phyloP scores from a whole-genome alignment of 1,284 basidiomycete species.

The Boletus semigastroideus region DNA sequence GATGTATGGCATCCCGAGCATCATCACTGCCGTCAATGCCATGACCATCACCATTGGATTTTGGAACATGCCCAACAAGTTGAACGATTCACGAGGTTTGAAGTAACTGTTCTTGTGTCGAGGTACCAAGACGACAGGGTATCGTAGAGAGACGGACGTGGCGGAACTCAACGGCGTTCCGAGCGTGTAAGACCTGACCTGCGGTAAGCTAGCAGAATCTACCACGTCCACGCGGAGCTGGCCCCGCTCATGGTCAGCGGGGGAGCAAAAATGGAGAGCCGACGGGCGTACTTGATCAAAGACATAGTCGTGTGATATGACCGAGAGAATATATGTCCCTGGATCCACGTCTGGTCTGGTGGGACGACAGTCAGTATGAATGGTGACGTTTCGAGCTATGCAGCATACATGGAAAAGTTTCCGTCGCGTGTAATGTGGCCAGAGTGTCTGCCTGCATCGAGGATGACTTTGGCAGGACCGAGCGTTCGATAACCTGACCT shows the following conservation, averaged over 20 bases:
- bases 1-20: conserved; percentile 78
- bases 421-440: conserved; percentile 58
- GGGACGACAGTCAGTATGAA: conserved; percentile 13
- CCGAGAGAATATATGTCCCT: conserved; percentile 68
- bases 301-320: conserved; percentile 58
- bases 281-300: conserved; percentile 62
- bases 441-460: conserved; percentile 56
- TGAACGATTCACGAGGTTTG: conserved; percentile 69
- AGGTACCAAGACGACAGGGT: conserved; percentile 62
- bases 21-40: conserved; percentile 67
- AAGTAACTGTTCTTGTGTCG: conserved; percentile 63
- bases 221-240: conserved; percentile 57
- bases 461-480: conserved; percentile 55
- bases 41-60: conserved; percentile 89
- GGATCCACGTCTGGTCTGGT: conserved; percentile 58
- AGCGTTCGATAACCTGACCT: conserved; percentile 44
- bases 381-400: conserved; percentile 32
- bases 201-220: conserved; percentile 43
- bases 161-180: conserved; percentile 69
- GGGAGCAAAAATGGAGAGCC: neutral
- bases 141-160: conserved; percentile 55
- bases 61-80: conserved; percentile 75
- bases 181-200: conserved; percentile 63
- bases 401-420: conserved; percentile 78
- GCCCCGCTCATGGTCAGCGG: conserved; percentile 2